These are phyloP conservation scores for Trichoderma orchidacearum DNA, from an alignment of 495 filamentous ascomycete genomes.

Conservation along the genomic window DNA sequence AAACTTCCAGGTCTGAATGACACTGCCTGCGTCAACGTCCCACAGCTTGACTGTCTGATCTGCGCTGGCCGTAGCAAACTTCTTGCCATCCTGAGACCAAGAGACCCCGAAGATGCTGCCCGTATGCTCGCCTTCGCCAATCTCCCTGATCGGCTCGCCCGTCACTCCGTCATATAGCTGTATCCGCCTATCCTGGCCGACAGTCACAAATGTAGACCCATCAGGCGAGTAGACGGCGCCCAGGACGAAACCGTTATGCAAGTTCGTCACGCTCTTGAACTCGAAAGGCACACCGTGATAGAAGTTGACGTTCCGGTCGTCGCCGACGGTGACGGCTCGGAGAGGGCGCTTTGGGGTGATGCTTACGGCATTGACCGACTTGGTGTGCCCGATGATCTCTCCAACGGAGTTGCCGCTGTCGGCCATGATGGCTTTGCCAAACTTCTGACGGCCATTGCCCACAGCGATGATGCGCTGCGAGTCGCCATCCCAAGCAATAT, in stretches of 20 bases:
- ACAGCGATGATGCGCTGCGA: slow-evolving; percentile 93
- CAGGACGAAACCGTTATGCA: slow-evolving; percentile 81
- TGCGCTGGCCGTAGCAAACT: slow-evolving; percentile 81
- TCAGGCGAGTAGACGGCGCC: slow-evolving; percentile 86
- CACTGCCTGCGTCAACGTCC: slow-evolving; percentile 72
- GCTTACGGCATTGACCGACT: slow-evolving; percentile 79
- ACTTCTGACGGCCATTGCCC: slow-evolving; percentile 85
- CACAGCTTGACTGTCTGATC: slow-evolving; percentile 85
- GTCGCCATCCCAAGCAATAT: slow-evolving; percentile 95
- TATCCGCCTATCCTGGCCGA: slow-evolving; percentile 78
- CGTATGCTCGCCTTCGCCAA: slow-evolving; percentile 73
- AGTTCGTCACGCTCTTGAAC: slow-evolving; percentile 59
- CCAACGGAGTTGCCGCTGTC: slow-evolving; percentile 94
- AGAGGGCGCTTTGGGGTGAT: slow-evolving; percentile 82
- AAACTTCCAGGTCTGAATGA: slow-evolving; percentile 68
- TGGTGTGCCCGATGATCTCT: slow-evolving; percentile 81
- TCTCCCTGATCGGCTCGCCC: slow-evolving; percentile 60
- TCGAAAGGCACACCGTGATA: slow-evolving; percentile 91
- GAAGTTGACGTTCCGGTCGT: slow-evolving; percentile 82
- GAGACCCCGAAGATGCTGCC: slow-evolving; percentile 87
- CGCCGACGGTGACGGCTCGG: slow-evolving; percentile 78
- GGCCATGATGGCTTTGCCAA: slow-evolving; percentile 87
- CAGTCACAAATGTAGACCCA: slow-evolving; percentile 68
- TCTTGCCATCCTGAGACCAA: slow-evolving; percentile 80
- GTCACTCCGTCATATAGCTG: slow-evolving; percentile 94